Evolutionary conservation across 306 rosid genomes (phyloP).

Genomic region (Gastrolobium bilobum): DNA sequence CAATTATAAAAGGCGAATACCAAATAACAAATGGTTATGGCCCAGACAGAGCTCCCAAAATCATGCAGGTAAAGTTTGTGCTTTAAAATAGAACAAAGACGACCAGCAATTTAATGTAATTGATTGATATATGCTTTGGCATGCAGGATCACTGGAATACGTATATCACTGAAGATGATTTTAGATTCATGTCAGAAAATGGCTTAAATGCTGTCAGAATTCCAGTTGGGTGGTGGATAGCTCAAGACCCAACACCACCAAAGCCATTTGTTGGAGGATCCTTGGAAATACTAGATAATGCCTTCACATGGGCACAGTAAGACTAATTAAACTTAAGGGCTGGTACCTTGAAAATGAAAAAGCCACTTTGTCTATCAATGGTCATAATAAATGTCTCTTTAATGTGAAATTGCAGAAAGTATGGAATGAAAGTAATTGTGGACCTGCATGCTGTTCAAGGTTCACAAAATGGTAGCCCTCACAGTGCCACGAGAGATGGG

Average conservation of each 20-base stretch:
- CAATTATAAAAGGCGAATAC: constrained; percentile 63
- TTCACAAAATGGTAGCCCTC: constrained; percentile 68
- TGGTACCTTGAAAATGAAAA: not conserved
- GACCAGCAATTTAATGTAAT: not conserved
- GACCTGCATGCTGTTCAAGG: constrained; percentile 73
- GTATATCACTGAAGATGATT: constrained; percentile 74
- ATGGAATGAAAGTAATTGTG: constrained; percentile 68
- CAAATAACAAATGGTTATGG: constrained; percentile 84
- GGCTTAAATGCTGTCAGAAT: constrained; percentile 73
- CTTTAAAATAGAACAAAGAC: not conserved
- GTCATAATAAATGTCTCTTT: not conserved
- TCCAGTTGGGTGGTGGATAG: constrained; percentile 88
- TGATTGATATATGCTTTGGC: not conserved
- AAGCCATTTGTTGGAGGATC: constrained; percentile 79
- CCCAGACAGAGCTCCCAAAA: constrained; percentile 63
- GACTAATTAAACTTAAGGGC: constrained; percentile 15
- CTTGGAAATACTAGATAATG: constrained; percentile 65
- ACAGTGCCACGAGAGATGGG: constrained; percentile 75
- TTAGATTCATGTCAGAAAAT: constrained; percentile 66
- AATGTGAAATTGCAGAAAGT: constrained; percentile 50
- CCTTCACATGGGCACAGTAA: constrained; percentile 83
- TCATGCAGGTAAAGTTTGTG: constrained; percentile 57
- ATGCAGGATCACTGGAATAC: constrained; percentile 73
- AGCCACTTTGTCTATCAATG: constrained; percentile 24
- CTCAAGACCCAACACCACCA: constrained; percentile 77